Conservation (phyloP, 1,284 basidiomycete genomes). For the Exsudoporus floridanus region DNA sequence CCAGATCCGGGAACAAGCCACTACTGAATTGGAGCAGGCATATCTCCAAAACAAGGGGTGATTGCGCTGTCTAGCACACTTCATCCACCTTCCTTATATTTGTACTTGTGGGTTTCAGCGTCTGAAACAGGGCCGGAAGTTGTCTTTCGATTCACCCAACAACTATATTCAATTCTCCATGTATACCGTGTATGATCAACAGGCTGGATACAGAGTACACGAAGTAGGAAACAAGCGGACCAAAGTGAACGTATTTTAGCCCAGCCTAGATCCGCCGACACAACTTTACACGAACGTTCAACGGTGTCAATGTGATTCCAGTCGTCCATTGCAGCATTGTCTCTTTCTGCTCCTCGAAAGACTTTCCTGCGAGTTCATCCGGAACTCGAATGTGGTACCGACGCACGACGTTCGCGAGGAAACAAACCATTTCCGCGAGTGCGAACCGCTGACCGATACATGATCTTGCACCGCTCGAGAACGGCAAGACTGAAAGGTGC, state of each 20-base stretch:
- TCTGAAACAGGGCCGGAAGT: neutral
- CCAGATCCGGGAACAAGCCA: slow-evolving; percentile 4
- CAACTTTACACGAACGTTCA: slow-evolving; percentile 25
- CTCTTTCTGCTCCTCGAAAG: slow-evolving; percentile 30
- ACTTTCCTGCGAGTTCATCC: slow-evolving; percentile 30
- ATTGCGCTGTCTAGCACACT: neutral
- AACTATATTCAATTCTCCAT: neutral
- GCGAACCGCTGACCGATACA: slow-evolving; percentile 44
- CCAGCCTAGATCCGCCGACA: slow-evolving; percentile 16
- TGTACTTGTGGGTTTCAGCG: neutral
- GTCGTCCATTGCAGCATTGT: slow-evolving; percentile 33
- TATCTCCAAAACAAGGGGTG: slow-evolving; percentile 2
- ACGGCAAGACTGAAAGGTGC: slow-evolving; percentile 34
- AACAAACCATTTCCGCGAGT: slow-evolving; percentile 25
- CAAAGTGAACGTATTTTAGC: neutral
- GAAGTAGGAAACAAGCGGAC: neutral
- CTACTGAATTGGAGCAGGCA: neutral
- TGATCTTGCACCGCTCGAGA: slow-evolving; percentile 39
- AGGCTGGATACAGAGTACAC: neutral
- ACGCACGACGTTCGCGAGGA: slow-evolving; percentile 33
- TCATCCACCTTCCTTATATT: neutral
- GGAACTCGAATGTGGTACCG: slow-evolving; percentile 35
- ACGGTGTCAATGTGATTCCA: slow-evolving; percentile 34
- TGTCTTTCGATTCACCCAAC: neutral
- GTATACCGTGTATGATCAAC: neutral